phyloP scores from a whole-genome alignment of 225 moss, liverwort and hornwort species.

The Pleurozium schreberi region DNA sequence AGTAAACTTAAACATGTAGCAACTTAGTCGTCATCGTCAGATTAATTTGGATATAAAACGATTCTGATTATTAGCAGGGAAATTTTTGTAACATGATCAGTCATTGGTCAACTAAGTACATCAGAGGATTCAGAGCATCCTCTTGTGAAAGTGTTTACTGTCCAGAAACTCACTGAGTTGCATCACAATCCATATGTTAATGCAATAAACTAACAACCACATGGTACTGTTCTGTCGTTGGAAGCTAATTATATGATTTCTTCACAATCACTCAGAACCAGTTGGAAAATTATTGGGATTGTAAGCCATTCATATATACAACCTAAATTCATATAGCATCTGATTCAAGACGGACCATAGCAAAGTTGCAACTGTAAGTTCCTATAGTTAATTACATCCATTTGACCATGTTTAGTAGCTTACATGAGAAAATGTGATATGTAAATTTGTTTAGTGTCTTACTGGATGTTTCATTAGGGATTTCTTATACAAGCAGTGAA shows the following conservation, averaged over 20 bases:
- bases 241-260: background rate
- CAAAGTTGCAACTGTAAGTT: background rate
- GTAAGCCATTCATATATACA: no score
- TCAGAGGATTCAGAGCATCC: background rate
- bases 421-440: no score
- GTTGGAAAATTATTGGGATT: background rate
- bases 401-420: background rate
- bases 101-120: background rate
- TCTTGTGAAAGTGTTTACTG: background rate
- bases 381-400: background rate
- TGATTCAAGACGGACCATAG: background rate
- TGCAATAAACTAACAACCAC: background rate
- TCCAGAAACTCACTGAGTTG: background rate
- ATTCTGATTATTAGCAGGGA: background rate
- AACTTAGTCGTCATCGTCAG: background rate
- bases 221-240: background rate
- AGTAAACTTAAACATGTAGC: background rate
- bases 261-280: background rate
- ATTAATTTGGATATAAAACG: no score
- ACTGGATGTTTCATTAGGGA: background rate
- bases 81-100: background rate
- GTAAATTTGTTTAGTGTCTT: no score
- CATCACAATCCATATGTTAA: background rate
- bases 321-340: background rate
- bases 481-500: background rate